These are phyloP conservation scores for Colletotrichum limetticola DNA, from an alignment of 2,329 filamentous ascomycete genomes.

Conservation along the genomic window DNA sequence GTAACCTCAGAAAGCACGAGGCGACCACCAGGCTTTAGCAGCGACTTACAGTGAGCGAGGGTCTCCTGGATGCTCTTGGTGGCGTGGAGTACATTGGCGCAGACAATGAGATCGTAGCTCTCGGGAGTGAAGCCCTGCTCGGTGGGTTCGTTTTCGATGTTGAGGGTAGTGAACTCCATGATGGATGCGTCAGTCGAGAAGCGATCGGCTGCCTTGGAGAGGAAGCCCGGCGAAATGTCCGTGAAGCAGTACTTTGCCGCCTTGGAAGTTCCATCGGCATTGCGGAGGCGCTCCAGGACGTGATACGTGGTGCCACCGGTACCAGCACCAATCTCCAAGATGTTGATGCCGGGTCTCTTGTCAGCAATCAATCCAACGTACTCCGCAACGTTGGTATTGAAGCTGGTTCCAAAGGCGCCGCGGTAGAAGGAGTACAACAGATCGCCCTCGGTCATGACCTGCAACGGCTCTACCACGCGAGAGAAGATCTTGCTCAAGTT, in stretches of 20 bases:
- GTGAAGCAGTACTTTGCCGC: slow-evolving; percentile 53
- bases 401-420: slow-evolving; percentile 25
- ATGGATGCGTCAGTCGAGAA: slow-evolving; percentile 40
- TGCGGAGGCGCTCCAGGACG: slow-evolving; percentile 29
- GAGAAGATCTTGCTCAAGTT: slow-evolving; percentile 44
- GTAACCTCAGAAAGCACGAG: slow-evolving; percentile 43
- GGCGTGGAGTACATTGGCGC: slow-evolving; percentile 44
- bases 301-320: slow-evolving; percentile 26
- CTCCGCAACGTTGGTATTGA: slow-evolving; percentile 29
- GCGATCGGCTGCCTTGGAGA: slow-evolving; percentile 47
- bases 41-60: slow-evolving; percentile 31
- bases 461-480: slow-evolving; percentile 46
- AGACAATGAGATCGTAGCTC: slow-evolving; percentile 50
- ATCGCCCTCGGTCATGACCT: slow-evolving; percentile 48
- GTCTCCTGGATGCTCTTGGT: slow-evolving; percentile 42
- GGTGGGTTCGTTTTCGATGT: slow-evolving; percentile 46
- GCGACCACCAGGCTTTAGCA: slow-evolving; percentile 44
- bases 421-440: slow-evolving; percentile 48
- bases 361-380: slow-evolving; percentile 36
- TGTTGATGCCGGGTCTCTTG: slow-evolving; percentile 38
- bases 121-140: slow-evolving; percentile 47
- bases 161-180: slow-evolving; percentile 39
- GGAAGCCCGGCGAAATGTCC: slow-evolving; percentile 55
- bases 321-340: slow-evolving; percentile 26
- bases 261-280: slow-evolving; percentile 21